Evolutionary conservation across 2,329 filamentous ascomycete species (phyloP), one percentile per base, ranked within the genome.

Genomic region (Emergomyces pasteurianus): DNA sequence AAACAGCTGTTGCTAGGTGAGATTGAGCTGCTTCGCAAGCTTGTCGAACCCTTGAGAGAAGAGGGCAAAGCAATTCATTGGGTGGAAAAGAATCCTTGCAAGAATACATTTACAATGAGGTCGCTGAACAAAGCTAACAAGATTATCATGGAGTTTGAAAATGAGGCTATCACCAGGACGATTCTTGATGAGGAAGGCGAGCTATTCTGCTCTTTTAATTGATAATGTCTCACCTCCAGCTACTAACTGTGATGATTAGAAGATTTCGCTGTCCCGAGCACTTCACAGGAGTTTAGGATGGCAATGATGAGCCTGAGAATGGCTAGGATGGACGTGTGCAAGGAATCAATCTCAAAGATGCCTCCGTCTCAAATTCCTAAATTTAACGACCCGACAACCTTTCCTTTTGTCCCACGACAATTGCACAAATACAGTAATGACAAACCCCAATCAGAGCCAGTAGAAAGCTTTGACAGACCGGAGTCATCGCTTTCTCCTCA

Each of bases 61-160:
- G 64, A 26, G 1, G 61, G 54, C 2, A 53, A 60, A 1, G 61
- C 67, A 36, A 67, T 63, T 47, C 66, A 66, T 65, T 62, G 68
- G 31, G 63, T 63, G 16, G 60, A 54, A 23, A 58, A 66, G 50
- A 61, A 62, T 31, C 40, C 31, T 7, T 42, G 62, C 7, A 47
- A 56, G 31, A 52, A 55, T 12, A 56, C 62, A 21, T 21, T 21
- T 21, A 40, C 62, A 61, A 14, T 65, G 61, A 40, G 43, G 65
- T 50, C 60, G 64, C 42, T 64, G 65, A 10, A 65, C 65, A 52
- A 62, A 61, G n/a, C 67, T 1, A 63, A 64, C 26, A 63, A 43
- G 36, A 61, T 67, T 14, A 65, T 70, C n/a, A 59, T 67, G 36
- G 36, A 58, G 34, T 69, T 70, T 62, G 66, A 69, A 46, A 40